These are phyloP conservation scores for Pisolithus microcarpus DNA, from an alignment of 768 basidiomycete species.

Conservation along the genomic window DNA sequence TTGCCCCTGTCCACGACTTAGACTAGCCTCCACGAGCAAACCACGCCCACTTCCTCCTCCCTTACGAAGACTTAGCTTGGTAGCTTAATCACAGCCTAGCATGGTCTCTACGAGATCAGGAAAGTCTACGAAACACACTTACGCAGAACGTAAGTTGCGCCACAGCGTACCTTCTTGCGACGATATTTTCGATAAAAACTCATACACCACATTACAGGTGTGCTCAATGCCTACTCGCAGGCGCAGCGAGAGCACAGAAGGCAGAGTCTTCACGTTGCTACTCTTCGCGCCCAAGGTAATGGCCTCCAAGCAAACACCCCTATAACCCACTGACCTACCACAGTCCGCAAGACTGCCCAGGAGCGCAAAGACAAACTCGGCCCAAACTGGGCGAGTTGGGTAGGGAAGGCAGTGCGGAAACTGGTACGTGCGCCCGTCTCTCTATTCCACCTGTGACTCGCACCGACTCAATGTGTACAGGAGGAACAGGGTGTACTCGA, in stretches of 20 bases:
- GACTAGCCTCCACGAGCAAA: not conserved
- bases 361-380: slow-evolving; percentile 40
- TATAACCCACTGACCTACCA: not conserved
- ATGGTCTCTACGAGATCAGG: slow-evolving; percentile 28
- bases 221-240: slow-evolving; percentile 39
- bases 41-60: not conserved
- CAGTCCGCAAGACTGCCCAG: slow-evolving; percentile 42
- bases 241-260: slow-evolving; percentile 40
- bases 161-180: not conserved
- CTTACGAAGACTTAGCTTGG: not conserved
- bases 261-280: slow-evolving; percentile 39
- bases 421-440: slow-evolving; percentile 27
- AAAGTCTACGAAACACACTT: slow-evolving; percentile 29
- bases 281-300: slow-evolving; percentile 41
- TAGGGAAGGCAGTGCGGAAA: slow-evolving; percentile 37
- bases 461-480: slow-evolving; percentile 17
- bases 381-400: slow-evolving; percentile 43
- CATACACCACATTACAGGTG: slow-evolving; percentile 27
- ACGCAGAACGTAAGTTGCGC: slow-evolving; percentile 35
- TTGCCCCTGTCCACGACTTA: slow-evolving; percentile 5
- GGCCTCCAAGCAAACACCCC: not conserved
- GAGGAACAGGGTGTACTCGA: slow-evolving; percentile 39
- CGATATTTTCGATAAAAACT: not conserved
- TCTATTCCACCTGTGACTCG: not conserved
- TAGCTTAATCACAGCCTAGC: not conserved